Base-by-base conservation (phyloP, 1,139 yeast genomes). In the Pichia sp. region DNA sequence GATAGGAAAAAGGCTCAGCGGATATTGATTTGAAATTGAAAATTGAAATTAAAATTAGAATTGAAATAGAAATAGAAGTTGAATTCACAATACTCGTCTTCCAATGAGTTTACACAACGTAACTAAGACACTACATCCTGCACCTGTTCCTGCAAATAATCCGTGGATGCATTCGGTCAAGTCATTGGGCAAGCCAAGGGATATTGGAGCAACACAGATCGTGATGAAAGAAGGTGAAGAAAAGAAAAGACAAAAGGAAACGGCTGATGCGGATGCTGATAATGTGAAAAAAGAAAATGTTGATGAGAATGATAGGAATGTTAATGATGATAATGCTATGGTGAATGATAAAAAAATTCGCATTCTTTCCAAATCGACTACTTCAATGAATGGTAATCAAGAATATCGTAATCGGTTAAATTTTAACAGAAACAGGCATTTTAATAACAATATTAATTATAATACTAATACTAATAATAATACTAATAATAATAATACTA, bases 101-200 rank as follows among this genome's bases (percentile, higher is more conserved):
- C 15, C 20, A 19, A 29, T 40, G 40, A 40, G 28, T 30, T 30
- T 37, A 9, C 41, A 41, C 14, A 38, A 33, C 13, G 13, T 41
- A 9, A 28, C 44, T 11, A 37, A 37, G 16, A 26, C 24, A 13
- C 22, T 46, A 15, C 46, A 44, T 5, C 50, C 50, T n/a, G 50
- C 50, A 7, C 50, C 50, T 4, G 38, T 43, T 23, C 50, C 50
- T 2, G 14, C 27, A 6, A 29, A n/a, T 6, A 46, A 46, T 21
- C 44, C 50, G 1, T 46, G 50, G 50, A 30, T 35, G 8, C 29
- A 34, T 33, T 40, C 39, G n/a, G 32, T 36, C 7, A 10, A 37
- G n/a, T 20, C 10, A 14, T 22, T 41, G 16, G 27, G 28, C 9
- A 28, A 19, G 13, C 16, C 41, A n/a, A 28, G 34, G 18, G 14